phyloP scores from a whole-genome alignment of 2,329 filamentous ascomycete genomes.

The Diplodia mutila region DNA sequence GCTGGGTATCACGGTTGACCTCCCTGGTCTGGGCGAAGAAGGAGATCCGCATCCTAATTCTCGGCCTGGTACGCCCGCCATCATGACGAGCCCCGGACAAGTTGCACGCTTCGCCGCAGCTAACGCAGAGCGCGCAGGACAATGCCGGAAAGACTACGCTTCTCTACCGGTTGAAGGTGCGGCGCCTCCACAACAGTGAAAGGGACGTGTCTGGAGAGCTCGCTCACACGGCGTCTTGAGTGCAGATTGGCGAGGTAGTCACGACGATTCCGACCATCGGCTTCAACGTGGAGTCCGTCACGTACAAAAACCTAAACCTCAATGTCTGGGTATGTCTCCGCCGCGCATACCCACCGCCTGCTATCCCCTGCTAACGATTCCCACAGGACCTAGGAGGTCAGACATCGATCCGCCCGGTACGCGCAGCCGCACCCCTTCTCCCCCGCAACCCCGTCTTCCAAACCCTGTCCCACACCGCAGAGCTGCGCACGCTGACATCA shows the following conservation, averaged over 20 bases:
- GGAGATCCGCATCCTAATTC: constrained; percentile 93
- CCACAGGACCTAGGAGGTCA: constrained; percentile 86
- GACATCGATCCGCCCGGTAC: constrained; percentile 84
- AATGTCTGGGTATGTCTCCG: constrained; percentile 83
- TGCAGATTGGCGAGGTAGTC: constrained; percentile 94
- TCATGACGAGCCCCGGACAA: neutral
- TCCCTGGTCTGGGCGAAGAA: constrained; percentile 90
- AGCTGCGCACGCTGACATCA: constrained; percentile 18
- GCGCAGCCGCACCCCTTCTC: constrained; percentile 10
- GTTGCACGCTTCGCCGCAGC: neutral
- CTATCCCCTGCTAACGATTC: neutral
- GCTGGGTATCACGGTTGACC: constrained; percentile 61
- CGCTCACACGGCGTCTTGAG: constrained; percentile 16
- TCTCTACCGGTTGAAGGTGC: constrained; percentile 91
- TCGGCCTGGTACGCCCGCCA: constrained; percentile 74
- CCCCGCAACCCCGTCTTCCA: constrained; percentile 15
- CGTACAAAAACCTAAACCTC: constrained; percentile 97
- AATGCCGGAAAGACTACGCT: constrained; percentile 98
- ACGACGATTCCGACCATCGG: constrained; percentile 99
- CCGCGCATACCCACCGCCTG: neutral
- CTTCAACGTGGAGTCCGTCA: constrained; percentile 98
- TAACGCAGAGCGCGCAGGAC: constrained; percentile 62
- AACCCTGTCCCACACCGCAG: constrained; percentile 6
- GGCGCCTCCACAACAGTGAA: neutral
- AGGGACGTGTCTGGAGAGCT: neutral